Evolutionary conservation across 2,329 filamentous ascomycete genomes (phyloP).

Genomic region (Pestalotiopsis sp.): DNA sequence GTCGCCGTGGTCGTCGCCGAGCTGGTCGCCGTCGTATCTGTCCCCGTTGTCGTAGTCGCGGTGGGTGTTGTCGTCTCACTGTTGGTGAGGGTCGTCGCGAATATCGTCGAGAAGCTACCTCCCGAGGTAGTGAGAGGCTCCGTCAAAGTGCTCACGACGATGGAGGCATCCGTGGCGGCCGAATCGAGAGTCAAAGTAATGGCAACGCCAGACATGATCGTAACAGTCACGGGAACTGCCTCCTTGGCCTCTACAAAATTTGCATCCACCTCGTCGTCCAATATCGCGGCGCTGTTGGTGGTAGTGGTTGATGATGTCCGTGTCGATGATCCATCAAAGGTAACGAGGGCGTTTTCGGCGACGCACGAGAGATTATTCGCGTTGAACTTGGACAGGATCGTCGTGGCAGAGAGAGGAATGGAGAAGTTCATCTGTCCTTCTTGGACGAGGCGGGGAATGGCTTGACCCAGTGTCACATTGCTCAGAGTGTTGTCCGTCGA

Average conservation of each 20-base stretch:
- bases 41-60: slow-evolving; percentile 26
- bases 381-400: slow-evolving; percentile 77
- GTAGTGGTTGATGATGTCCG: slow-evolving; percentile 28
- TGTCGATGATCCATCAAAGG: slow-evolving; percentile 66
- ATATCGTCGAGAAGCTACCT: slow-evolving; percentile 22
- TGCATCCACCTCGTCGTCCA: slow-evolving; percentile 25
- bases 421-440: slow-evolving; percentile 70
- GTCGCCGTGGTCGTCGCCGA: slow-evolving; percentile 23
- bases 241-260: slow-evolving; percentile 20
- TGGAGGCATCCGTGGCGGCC: slow-evolving; percentile 18
- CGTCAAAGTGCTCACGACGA: slow-evolving; percentile 17
- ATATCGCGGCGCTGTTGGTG: slow-evolving; percentile 24
- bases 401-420: slow-evolving; percentile 71
- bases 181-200: slow-evolving; percentile 34
- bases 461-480: slow-evolving; percentile 80
- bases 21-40: slow-evolving; percentile 21
- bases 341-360: slow-evolving; percentile 84
- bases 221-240: slow-evolving; percentile 35
- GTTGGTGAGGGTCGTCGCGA: slow-evolving; percentile 6
- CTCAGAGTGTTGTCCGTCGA: slow-evolving; percentile 44
- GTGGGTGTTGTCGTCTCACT: slow-evolving; percentile 17
- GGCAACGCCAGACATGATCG: slow-evolving; percentile 31
- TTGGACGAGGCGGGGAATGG: slow-evolving; percentile 74
- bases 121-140: slow-evolving; percentile 17
- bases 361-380: slow-evolving; percentile 76